Evolutionary conservation across 2,329 filamentous ascomycete species (phyloP).

Genomic region (Neophaeococcomyces mojaviensis): DNA sequence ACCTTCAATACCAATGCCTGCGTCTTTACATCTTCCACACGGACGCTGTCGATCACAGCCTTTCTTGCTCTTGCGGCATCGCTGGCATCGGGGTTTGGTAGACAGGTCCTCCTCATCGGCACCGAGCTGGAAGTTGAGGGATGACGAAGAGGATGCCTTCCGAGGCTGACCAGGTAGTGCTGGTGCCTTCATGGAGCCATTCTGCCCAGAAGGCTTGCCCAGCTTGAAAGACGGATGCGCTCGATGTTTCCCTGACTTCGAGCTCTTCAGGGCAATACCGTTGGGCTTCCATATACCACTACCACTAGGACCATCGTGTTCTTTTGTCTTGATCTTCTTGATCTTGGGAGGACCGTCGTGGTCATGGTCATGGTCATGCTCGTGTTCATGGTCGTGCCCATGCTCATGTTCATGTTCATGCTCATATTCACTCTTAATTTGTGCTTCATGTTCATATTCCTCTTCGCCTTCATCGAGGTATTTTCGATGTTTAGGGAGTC

Average conservation of each 20-base stretch:
- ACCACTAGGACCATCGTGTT: conserved; percentile 21
- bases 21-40: conserved; percentile 91
- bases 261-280: conserved; percentile 16
- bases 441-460: conserved; percentile 39
- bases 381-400: too few species aligned
- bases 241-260: conserved; percentile 29
- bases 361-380: too few species aligned
- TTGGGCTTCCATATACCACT: not conserved
- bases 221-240: conserved; percentile 26
- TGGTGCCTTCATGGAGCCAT: conserved; percentile 6
- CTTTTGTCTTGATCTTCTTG: conserved; percentile 47
- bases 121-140: conserved; percentile 52
- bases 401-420: too few species aligned
- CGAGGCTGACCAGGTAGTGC: conserved; percentile 28
- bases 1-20: conserved; percentile 83
- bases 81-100: conserved; percentile 92
- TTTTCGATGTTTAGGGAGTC: conserved; percentile 43
- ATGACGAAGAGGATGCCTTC: conserved; percentile 60
- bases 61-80: conserved; percentile 99
- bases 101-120: conserved; percentile 83
- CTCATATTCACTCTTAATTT: conserved; percentile 49
- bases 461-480: conserved; percentile 53
- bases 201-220: not conserved
- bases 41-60: conserved; percentile 94
- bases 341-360: conserved; percentile 33